Percentiles rank a stretch among this genome's conserved stretches.
phyloP scores from a whole-genome alignment of 306 rosid genomes.

The Abrus precatorius region DNA sequence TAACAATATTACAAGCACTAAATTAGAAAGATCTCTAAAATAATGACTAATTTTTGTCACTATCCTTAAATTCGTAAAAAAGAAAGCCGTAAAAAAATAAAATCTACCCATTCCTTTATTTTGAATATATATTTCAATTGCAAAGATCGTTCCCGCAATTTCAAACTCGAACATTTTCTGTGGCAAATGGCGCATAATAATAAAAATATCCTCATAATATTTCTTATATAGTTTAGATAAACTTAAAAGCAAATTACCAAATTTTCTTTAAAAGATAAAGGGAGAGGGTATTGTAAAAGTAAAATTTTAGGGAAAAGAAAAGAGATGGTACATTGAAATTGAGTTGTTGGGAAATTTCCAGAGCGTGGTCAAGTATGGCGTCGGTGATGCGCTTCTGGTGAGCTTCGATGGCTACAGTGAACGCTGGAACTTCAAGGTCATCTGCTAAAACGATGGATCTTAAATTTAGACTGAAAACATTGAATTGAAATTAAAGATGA shows the following conservation, averaged over 20 bases:
- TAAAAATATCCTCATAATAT: too few species aligned
- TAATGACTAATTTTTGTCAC: background rate
- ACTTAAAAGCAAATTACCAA: too few species aligned
- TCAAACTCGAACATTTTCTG: background rate
- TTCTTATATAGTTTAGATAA: too few species aligned
- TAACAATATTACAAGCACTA: background rate
- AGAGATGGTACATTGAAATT: conserved; percentile 54
- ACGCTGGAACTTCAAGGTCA: conserved; percentile 87
- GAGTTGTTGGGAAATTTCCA: conserved; percentile 68
- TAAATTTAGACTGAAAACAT: too few species aligned
- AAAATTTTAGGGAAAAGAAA: background rate
- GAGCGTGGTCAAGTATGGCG: conserved; percentile 72
- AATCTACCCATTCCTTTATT: too few species aligned
- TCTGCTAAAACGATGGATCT: conserved; percentile 43
- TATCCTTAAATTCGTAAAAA: background rate
- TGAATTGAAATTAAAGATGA: background rate
- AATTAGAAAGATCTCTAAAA: background rate
- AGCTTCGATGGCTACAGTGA: conserved; percentile 88
- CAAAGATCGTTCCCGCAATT: too few species aligned
- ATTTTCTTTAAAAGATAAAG: too few species aligned
- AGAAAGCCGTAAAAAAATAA: background rate
- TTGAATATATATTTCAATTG: too few species aligned
- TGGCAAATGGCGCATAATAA: too few species aligned
- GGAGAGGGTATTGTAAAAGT: background rate
- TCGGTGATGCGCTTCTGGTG: conserved; percentile 88